Evolutionary conservation across 495 filamentous ascomycete genomes (phyloP).

Genomic region (Neurospora sp.): DNA sequence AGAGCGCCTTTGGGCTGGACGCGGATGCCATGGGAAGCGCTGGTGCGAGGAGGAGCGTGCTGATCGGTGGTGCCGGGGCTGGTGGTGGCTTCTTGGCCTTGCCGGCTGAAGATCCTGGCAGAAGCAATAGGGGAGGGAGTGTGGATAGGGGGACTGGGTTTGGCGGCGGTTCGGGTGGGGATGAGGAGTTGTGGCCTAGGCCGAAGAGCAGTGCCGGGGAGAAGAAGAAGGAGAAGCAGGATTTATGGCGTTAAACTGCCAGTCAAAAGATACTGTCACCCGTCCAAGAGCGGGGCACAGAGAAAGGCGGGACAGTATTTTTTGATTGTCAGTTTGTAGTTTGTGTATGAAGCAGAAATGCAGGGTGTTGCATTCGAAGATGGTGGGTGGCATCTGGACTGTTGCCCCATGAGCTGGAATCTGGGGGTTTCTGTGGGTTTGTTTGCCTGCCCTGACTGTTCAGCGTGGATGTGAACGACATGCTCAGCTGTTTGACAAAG

Average conservation of each 20-base stretch:
- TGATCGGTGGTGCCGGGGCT: slow-evolving; percentile 61
- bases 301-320: no score
- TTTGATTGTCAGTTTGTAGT: slow-evolving; percentile 6
- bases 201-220: slow-evolving; percentile 30
- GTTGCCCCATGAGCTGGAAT: background rate
- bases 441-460: background rate
- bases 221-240: slow-evolving; percentile 32
- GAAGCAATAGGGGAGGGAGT: background rate
- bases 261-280: no score
- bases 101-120: slow-evolving; percentile 32
- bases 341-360: background rate
- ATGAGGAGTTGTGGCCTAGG: slow-evolving; percentile 31
- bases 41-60: slow-evolving; percentile 36
- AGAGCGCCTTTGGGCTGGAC: slow-evolving; percentile 43
- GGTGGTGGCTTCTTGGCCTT: slow-evolving; percentile 77
- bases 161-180: slow-evolving; percentile 5
- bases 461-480: background rate
- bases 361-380: background rate
- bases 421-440: background rate
- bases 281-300: no score
- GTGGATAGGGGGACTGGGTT: slow-evolving; percentile 1
- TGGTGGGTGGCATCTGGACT: background rate
- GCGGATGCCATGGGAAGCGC: slow-evolving; percentile 25
- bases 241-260: slow-evolving; percentile 28
- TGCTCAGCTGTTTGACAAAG: background rate